A percentile compares a stretch with the other conserved stretches of the same genome.
phyloP scores from a whole-genome alignment of 106 monocot genomes.

The Allium fistulosum region DNA sequence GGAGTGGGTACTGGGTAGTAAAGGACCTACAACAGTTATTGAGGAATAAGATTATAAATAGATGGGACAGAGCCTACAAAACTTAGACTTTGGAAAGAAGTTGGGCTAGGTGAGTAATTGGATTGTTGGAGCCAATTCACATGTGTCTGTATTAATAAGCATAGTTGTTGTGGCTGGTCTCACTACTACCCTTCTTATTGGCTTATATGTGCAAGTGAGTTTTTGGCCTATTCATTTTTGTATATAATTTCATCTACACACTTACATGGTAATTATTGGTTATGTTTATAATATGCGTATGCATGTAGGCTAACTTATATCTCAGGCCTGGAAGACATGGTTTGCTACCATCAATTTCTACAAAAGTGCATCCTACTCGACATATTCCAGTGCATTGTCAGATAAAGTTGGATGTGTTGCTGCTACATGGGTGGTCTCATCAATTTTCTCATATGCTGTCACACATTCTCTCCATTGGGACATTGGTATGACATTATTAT shows the following conservation, averaged over 20 bases:
- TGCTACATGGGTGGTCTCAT: constrained; percentile 67
- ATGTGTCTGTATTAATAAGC: constrained; percentile 71
- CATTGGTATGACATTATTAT: too few species aligned
- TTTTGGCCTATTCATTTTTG: too few species aligned
- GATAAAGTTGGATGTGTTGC: constrained; percentile 87
- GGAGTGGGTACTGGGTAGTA: too few species aligned
- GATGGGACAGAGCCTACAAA: constrained; percentile 29
- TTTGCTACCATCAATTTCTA: constrained; percentile 71
- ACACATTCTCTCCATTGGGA: too few species aligned
- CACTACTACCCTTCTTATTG: constrained; percentile 89
- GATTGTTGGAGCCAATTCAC: too few species aligned
- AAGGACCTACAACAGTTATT: neutral
- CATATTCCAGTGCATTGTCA: constrained; percentile 88
- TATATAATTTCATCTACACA: too few species aligned
- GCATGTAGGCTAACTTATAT: constrained; percentile 76
- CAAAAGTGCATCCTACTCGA: constrained; percentile 63
- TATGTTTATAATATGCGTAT: too few species aligned
- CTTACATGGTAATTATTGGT: neutral
- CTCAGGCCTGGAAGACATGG: constrained; percentile 96
- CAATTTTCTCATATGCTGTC: constrained; percentile 74
- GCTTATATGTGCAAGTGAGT: constrained; percentile 87
- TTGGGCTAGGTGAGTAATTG: too few species aligned
- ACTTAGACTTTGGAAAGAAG: too few species aligned
- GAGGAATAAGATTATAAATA: constrained; percentile 77
- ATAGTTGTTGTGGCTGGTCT: constrained; percentile 93